Evolutionary conservation across 305 asterid genomes (phyloP).

Genomic region (Andrographis paniculata): DNA sequence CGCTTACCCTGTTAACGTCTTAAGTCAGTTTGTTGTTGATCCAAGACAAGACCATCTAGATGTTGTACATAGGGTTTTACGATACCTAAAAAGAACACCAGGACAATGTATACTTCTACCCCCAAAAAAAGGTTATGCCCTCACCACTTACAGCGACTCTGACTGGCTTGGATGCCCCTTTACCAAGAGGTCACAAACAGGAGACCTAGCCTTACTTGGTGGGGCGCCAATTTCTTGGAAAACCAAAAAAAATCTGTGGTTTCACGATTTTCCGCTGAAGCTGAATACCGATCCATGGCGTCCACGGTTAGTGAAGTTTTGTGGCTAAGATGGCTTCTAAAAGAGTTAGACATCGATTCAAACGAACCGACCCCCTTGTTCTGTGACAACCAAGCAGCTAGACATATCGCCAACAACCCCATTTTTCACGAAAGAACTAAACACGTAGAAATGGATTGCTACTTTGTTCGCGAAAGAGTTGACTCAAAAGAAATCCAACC

Average conservation of each 20-base stretch:
- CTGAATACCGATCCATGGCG: neutral
- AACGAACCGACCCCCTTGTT: neutral
- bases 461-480: neutral
- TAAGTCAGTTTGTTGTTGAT: neutral
- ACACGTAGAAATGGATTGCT: neutral
- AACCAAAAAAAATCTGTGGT: neutral
- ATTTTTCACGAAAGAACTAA: conserved; percentile 9
- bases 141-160: no score
- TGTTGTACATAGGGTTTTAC: no score
- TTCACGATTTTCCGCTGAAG: neutral
- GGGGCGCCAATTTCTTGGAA: neutral
- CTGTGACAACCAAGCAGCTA: neutral
- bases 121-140: no score
- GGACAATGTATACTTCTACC: no score
- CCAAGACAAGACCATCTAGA: no score
- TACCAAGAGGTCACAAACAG: no score
- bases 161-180: no score
- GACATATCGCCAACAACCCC: neutral
- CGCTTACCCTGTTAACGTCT: neutral
- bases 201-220: neutral
- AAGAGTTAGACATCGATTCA: accelerated
- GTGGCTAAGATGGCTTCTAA: neutral
- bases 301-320: neutral
- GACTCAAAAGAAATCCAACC: neutral
- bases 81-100: no score